Evolutionary conservation across 345 rosid genomes (phyloP).

Genomic region (Brassica nigra): DNA sequence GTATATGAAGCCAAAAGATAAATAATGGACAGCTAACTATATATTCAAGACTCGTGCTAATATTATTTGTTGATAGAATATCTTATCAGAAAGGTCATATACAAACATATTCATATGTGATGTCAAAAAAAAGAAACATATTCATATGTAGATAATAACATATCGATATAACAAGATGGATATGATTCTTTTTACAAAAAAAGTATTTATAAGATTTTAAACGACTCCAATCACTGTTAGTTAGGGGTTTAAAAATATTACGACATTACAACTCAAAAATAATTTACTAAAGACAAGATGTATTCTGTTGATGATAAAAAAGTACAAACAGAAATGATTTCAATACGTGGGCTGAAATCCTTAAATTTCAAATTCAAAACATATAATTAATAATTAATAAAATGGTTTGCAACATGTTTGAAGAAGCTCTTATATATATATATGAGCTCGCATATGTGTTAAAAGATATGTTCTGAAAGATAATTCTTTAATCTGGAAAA

Average conservation of each 20-base stretch:
- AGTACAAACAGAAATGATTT: not conserved
- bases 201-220: not conserved
- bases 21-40: not conserved
- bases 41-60: not conserved
- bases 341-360: not conserved
- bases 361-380: not conserved
- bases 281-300: not conserved
- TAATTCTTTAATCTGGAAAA: not conserved
- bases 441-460: too few species aligned
- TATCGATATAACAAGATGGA: not conserved
- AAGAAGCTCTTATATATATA: not conserved
- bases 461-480: not conserved
- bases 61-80: not conserved
- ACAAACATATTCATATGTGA: not conserved
- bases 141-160: not conserved
- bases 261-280: not conserved
- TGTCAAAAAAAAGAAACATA: too few species aligned
- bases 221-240: not conserved
- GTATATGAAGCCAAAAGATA: not conserved
- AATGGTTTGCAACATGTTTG: not conserved
- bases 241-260: not conserved
- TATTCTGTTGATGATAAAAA: not conserved
- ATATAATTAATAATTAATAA: not conserved
- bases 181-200: not conserved
- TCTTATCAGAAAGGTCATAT: not conserved